Conservation (phyloP, 2,329 filamentous ascomycete genomes). For the Trichoderma breve region DNA sequence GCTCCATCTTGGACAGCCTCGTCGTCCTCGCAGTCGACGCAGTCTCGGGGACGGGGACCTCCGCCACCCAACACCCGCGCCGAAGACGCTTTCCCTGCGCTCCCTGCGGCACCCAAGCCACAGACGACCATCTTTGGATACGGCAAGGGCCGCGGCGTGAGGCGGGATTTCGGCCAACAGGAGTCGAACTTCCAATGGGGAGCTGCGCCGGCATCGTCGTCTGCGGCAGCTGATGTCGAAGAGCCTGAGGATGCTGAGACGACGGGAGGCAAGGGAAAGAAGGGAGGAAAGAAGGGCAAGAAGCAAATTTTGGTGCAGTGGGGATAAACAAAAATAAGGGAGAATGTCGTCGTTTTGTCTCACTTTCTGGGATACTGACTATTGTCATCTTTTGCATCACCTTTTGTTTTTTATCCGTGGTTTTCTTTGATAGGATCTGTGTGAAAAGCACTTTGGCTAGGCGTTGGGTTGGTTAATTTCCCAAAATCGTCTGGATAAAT, state of each 20-base stretch:
- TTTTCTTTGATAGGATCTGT: not conserved
- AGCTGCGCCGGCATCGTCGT: constrained; percentile 24
- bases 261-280: constrained; percentile 47
- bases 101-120: constrained; percentile 74
- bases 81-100: constrained; percentile 73
- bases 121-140: constrained; percentile 62
- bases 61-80: constrained; percentile 30
- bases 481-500: not conserved
- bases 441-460: not conserved
- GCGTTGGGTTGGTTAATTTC: not conserved
- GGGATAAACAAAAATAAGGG: constrained; percentile 41
- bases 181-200: constrained; percentile 55
- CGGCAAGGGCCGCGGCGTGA: constrained; percentile 51
- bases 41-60: constrained; percentile 21
- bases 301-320: constrained; percentile 61
- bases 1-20: constrained; percentile 35
- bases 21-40: constrained; percentile 40
- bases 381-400: not conserved
- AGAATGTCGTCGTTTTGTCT: not conserved
- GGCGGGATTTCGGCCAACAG: constrained; percentile 50
- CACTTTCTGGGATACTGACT: not conserved
- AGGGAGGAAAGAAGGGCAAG: constrained; percentile 59
- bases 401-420: not conserved
- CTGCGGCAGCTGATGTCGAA: constrained; percentile 27
- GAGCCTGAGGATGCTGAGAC: constrained; percentile 31